Evolutionary conservation across 257 asterid species (phyloP), one percentile per base, ranked within the genome.

Genomic region (Nemophila menziesii): DNA sequence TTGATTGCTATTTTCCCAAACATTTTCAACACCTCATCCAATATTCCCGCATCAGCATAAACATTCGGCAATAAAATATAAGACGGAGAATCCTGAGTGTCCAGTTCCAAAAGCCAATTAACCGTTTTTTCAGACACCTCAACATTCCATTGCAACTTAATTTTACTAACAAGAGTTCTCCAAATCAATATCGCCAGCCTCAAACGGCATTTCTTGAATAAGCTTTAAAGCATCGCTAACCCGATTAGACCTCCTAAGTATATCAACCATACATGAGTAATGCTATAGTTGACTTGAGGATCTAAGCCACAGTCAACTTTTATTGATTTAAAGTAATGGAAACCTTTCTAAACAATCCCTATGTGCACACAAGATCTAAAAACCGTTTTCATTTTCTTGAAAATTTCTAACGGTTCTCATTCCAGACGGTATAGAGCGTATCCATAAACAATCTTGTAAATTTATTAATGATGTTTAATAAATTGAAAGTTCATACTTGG

Each of bases 331-430:
- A 83, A 87, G 65, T 73, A 81, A 21, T 46, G 71, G 44, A 64
- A 50, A 4, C 93, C 93, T 44, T 71, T 57, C 4, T 83, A 77
- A 13, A 71, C 89, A 18, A 75, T 74, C 13, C 95, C 93, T 16
- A 80, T 69, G 54, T 87, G 92, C 0, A 79, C 89, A 56, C 97
- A 87, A 37, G 97, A 95, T 34, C 95, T 80, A 12, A 87, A 85
- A 48, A 87, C 92, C 8, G 93, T 82, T 41, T 75, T 77, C 95
- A 87, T 83, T 20, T 59, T 58, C 47, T 66, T 64, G 17, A 83
- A 87, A 43, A 63, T 55, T 51, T 50, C 39, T 24, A 87, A 57
- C n/a, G 95, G 87, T 47, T 80, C 79, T 13, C 50, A 56, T 11
- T 83, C 95, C 23, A 61, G 71, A 17, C 95, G 92, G 29, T 83